phyloP scores from a whole-genome alignment of 1,284 basidiomycete species.

The Entoloma clypeatum region DNA sequence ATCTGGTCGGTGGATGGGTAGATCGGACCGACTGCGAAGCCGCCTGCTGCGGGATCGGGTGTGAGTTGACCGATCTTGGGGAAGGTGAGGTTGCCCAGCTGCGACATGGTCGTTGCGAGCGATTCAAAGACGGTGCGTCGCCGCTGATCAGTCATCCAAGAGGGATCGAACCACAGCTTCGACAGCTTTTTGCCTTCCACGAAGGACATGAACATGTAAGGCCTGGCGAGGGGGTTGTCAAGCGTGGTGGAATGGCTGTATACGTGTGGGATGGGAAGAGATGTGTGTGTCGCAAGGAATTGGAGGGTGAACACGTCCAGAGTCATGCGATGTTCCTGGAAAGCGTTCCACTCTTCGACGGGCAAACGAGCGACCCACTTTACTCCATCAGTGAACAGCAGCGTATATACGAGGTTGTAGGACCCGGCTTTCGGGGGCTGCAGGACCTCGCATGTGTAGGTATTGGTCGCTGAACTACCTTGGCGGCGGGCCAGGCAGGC shows the following conservation, averaged over 20 bases:
- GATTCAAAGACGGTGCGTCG: slow-evolving; percentile 14
- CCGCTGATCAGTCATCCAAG: slow-evolving; percentile 16
- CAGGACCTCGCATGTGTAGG: too few relatives aligned
- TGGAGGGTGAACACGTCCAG: slow-evolving; percentile 14
- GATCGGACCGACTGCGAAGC: slow-evolving; percentile 11
- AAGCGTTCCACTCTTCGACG: slow-evolving; percentile 4
- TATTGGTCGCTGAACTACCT: too few relatives aligned
- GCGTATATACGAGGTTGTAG: slow-evolving; percentile 1
- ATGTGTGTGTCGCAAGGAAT: slow-evolving; percentile 14
- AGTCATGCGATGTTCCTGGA: slow-evolving; percentile 9
- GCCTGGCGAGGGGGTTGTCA: slow-evolving; percentile 17
- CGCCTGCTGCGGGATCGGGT: slow-evolving; percentile 7
- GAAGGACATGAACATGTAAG: slow-evolving; percentile 20
- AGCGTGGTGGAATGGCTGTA: slow-evolving; percentile 10
- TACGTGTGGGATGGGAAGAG: slow-evolving; percentile 16
- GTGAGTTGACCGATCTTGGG: slow-evolving; percentile 15
- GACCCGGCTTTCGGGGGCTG: not conserved
- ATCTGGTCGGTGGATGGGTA: too few relatives aligned
- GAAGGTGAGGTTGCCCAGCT: slow-evolving; percentile 17
- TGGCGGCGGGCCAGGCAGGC: too few relatives aligned
- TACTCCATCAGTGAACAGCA: slow-evolving; percentile 16
- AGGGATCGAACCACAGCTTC: slow-evolving; percentile 21
- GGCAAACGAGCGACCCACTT: slow-evolving; percentile 20
- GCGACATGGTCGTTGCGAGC: slow-evolving; percentile 12
- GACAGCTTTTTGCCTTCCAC: slow-evolving; percentile 18